phyloP scores from a whole-genome alignment of 2,329 filamentous ascomycete genomes.

The Fusarium sp. region DNA sequence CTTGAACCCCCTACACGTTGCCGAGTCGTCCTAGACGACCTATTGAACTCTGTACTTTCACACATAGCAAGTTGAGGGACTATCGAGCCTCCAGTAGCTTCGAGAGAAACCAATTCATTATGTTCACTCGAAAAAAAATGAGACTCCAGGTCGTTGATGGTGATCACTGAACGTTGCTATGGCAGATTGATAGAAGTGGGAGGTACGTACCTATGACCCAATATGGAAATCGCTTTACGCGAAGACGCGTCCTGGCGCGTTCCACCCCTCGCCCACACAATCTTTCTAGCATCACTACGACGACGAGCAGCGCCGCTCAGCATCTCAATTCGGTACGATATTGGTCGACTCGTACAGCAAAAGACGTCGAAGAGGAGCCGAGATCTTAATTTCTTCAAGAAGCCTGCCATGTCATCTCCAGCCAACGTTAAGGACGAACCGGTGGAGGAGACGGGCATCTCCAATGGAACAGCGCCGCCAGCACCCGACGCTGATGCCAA shows the following conservation, averaged over 20 bases:
- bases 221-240: constrained; percentile 41
- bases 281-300: constrained; percentile 32
- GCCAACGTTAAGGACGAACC: constrained; percentile 42
- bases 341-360: not conserved
- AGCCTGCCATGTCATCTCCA: constrained; percentile 41
- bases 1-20: not conserved
- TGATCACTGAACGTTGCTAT: not conserved
- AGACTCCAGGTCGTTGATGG: not conserved
- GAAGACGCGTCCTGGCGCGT: constrained; percentile 39
- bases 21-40: not conserved
- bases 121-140: not conserved
- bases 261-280: constrained; percentile 23
- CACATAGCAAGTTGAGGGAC: not conserved
- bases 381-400: constrained; percentile 38
- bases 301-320: constrained; percentile 22
- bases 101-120: too few relatives aligned
- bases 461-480: constrained; percentile 22
- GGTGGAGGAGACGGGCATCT: constrained; percentile 38
- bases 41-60: too few relatives aligned
- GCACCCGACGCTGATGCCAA: constrained; percentile 32
- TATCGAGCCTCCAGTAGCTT: accelerated
- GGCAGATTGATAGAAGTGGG: not conserved
- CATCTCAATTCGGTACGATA: not conserved
- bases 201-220: constrained; percentile 24
- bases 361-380: not conserved